Percentiles rank a stretch among this genome's conserved stretches.
phyloP scores from a whole-genome alignment of 2,329 filamentous ascomycete species.

The Cladosporium sp. region DNA sequence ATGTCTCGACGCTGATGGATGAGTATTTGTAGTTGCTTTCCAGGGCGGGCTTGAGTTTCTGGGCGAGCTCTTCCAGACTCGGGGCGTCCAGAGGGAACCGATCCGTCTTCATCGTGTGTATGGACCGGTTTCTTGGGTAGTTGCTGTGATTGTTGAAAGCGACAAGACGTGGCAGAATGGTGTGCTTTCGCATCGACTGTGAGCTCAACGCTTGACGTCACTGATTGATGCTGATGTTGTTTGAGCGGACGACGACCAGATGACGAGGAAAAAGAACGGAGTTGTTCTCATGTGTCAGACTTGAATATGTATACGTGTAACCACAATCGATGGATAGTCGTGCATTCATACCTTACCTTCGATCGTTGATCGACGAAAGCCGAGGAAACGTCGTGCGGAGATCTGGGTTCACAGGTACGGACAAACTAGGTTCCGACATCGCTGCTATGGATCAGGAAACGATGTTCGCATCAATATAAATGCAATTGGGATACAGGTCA shows the following conservation, averaged over 20 bases:
- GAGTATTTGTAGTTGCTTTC: slow-evolving; percentile 28
- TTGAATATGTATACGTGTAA: background rate
- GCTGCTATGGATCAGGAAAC: background rate
- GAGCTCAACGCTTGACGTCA: background rate
- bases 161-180: background rate
- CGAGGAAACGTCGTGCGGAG: slow-evolving; percentile 15
- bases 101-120: slow-evolving; percentile 3
- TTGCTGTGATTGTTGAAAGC: background rate
- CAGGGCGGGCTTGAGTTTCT: slow-evolving; percentile 27
- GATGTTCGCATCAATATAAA: background rate
- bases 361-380: background rate
- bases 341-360: background rate
- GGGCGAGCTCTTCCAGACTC: slow-evolving; percentile 28
- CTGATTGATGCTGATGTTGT: background rate
- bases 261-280: background rate
- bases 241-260: background rate
- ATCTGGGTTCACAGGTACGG: slow-evolving; percentile 12
- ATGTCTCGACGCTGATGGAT: slow-evolving; percentile 25
- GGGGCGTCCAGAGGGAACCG: slow-evolving; percentile 26
- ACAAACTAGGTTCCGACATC: slow-evolving; percentile 9
- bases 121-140: background rate
- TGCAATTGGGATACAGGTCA: background rate
- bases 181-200: background rate
- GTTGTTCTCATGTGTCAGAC: background rate
- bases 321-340: background rate